Conservation (phyloP, 768 basidiomycete species). For the Suillus americanus region DNA sequence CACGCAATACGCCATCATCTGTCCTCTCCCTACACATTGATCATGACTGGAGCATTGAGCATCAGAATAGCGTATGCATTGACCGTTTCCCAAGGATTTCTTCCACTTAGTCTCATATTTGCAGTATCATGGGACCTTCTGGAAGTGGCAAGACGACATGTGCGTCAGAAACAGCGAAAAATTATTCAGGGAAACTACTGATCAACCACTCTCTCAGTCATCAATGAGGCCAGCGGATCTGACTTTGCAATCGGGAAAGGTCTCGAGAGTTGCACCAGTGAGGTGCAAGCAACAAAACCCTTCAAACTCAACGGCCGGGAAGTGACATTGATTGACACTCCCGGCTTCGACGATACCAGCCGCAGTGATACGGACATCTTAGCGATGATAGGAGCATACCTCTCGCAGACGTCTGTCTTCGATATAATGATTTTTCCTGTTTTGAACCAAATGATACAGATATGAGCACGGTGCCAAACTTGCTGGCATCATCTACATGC, state of each 20-base stretch:
- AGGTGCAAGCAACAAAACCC: conserved; percentile 37
- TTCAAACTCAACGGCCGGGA: conserved; percentile 42
- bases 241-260: conserved; percentile 38
- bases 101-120: not conserved
- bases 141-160: conserved; percentile 18
- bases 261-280: conserved; percentile 43
- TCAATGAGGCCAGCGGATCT: conserved; percentile 45
- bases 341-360: conserved; percentile 57
- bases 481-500: conserved; percentile 45
- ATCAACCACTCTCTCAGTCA: conserved; percentile 35
- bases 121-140: conserved; percentile 14
- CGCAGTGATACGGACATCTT: conserved; percentile 48
- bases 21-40: not conserved
- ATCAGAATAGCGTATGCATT: conserved; percentile 33
- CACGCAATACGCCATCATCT: not conserved
- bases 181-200: not conserved
- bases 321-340: conserved; percentile 56
- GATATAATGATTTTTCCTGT: not conserved
- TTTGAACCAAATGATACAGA: not conserved
- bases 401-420: conserved; percentile 11
- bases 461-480: conserved; percentile 22
- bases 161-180: not conserved
- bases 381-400: conserved; percentile 34
- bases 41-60: not conserved
- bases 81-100: not conserved